phyloP scores from a whole-genome alignment of 1,139 yeast genomes.

The Yamadazyma songkhlaensis region DNA sequence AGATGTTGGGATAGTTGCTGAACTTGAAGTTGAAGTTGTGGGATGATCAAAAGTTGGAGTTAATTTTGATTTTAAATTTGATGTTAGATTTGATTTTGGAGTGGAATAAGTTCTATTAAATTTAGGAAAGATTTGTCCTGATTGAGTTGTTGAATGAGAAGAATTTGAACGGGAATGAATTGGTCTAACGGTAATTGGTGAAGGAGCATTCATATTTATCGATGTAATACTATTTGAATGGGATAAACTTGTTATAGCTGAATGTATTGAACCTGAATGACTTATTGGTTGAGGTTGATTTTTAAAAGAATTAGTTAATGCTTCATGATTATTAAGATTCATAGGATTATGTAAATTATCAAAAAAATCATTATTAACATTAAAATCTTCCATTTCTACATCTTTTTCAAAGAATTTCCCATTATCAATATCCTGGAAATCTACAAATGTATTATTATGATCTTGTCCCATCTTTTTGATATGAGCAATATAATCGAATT shows the following conservation, averaged over 20 bases:
- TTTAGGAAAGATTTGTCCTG: slow-evolving; percentile 1
- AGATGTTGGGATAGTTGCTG: slow-evolving; percentile 3
- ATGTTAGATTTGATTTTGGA: slow-evolving; percentile 4
- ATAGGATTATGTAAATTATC: slow-evolving; percentile 8
- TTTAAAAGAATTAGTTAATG: no score
- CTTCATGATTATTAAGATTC: slow-evolving; percentile 5
- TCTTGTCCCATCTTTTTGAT: slow-evolving; percentile 53
- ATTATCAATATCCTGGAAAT: neutral
- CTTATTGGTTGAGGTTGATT: no score
- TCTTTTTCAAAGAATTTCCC: slow-evolving; percentile 1
- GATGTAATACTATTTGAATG: neutral
- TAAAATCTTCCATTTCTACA: slow-evolving; percentile 5
- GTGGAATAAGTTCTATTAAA: slow-evolving; percentile 1
- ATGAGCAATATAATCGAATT: slow-evolving; percentile 67
- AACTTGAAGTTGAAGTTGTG: slow-evolving; percentile 2
- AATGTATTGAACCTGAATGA: slow-evolving; percentile 1
- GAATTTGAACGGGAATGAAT: slow-evolving; percentile 4
- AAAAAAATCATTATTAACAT: slow-evolving; percentile 6
- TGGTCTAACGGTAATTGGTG: neutral
- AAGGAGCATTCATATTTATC: neutral
- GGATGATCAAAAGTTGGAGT: neutral
- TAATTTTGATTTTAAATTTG: slow-evolving; percentile 1
- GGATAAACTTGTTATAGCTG: neutral
- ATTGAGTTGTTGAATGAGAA: slow-evolving; percentile 1
- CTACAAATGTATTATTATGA: slow-evolving; percentile 4